Base-by-base conservation (phyloP, 805 yeast species). In the Candida maesae region DNA sequence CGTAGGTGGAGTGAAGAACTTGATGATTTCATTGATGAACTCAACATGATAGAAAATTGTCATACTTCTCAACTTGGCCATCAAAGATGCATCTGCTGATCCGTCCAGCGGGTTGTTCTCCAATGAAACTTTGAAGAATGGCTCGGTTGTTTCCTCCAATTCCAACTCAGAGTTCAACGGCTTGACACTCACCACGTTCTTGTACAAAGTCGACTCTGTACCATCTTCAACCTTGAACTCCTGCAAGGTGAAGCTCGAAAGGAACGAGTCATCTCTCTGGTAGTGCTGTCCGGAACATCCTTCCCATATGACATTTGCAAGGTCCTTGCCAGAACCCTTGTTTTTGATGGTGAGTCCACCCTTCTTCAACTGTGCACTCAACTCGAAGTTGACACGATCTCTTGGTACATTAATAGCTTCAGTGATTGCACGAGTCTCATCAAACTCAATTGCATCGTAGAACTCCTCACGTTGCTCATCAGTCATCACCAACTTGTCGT, bases 371-470 rank as follows among this genome's bases (percentile, higher is more conserved):
- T 79, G 68, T 27, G 95, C 80, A 18, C 77, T 71, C 4, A 91
- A 55, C 46, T 83, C 84, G 39, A 83, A 55, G n/a, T 76, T 76
- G 5, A 84, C 76, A 26, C 86, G 66, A 43, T 88, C 95, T 39
- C 78, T 74, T 0, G 96, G 95, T 2, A 84, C 55, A 44, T 84
- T 81, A 6, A 79, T 64, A 2, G 81, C 66, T 21, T 78, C 78
- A 1, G 70, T 54, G 1, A 74, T 41, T 1, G 67, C 67, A 36
- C 74, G 68, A 16, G 70, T 63, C 46, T 90, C 96, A 51, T 90
- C 86, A 51, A 81, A 90, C 47, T 90, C 99, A 49, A 93, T 90
- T 0, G 97, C 95, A 45, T 87, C 95, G 56, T 88, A 90, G 16
- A 93, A 68, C 44, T 95, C 99, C 56, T 87, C 74, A 47, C 86